Conservation (phyloP, 805 yeast species). For the Scheffersomyces amazonensis region DNA sequence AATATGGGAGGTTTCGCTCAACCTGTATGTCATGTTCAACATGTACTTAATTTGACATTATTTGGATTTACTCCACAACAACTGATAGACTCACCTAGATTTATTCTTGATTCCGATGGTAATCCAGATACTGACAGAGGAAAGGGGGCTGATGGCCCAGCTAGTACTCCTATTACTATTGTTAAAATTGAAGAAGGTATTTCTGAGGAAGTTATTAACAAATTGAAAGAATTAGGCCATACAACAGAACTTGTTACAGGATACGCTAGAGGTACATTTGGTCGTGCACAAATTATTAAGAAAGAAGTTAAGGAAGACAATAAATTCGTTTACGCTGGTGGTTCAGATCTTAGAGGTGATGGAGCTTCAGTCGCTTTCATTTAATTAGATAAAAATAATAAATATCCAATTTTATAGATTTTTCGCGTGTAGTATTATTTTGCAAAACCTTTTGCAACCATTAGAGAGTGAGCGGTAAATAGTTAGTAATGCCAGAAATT, state of each 20-base stretch:
- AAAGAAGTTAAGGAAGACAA: conserved; percentile 39
- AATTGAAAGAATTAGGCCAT: conserved; percentile 57
- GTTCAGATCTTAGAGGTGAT: conserved; percentile 82
- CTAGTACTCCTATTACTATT: conserved; percentile 53
- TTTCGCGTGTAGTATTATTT: too few relatives aligned
- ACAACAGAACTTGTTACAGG: conserved; percentile 43
- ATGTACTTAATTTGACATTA: conserved; percentile 58
- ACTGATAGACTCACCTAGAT: conserved; percentile 72
- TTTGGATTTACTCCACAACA: conserved; percentile 70
- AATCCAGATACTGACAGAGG: conserved; percentile 46
- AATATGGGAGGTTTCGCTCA: conserved; percentile 89
- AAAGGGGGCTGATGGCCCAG: conserved; percentile 63
- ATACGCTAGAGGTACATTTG: conserved; percentile 44
- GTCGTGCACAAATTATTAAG: conserved; percentile 73
- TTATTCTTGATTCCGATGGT: conserved; percentile 58
- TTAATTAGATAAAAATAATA: too few relatives aligned
- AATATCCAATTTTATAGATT: too few relatives aligned
- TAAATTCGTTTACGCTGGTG: conserved; percentile 56
- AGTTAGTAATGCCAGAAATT: too few relatives aligned
- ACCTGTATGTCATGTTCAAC: conserved; percentile 83
- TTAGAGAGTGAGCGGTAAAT: too few relatives aligned
- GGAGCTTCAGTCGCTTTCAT: conserved; percentile 63
- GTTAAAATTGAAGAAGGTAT: conserved; percentile 69
- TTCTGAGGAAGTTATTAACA: conserved; percentile 39
- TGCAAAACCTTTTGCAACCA: too few relatives aligned